These are phyloP conservation scores for Globisporangium spinosum DNA, from an alignment of 352 stramenopile species.

Conservation along the genomic window DNA sequence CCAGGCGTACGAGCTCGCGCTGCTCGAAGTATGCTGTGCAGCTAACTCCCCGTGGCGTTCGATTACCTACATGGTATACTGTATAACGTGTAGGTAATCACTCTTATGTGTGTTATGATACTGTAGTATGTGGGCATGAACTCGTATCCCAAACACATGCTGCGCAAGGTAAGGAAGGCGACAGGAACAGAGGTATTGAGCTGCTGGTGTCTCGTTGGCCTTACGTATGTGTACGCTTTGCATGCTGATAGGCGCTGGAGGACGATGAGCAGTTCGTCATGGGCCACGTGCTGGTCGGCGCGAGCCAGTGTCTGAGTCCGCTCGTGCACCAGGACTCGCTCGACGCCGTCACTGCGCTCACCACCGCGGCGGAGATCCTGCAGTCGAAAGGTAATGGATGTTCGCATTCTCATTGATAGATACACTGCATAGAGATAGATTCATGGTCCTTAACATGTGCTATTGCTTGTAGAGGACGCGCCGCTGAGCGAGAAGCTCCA, in stretches of 20 bases:
- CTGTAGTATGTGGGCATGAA: conserved; percentile 78
- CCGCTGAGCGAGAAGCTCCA: conserved; percentile 64
- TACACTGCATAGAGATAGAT: background rate
- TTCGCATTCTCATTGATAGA: background rate
- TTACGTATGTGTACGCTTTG: background rate
- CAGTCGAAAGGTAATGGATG: conserved; percentile 27
- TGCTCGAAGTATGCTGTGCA: conserved; percentile 45
- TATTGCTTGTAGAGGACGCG: conserved; percentile 17
- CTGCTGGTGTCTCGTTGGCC: background rate
- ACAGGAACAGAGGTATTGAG: background rate
- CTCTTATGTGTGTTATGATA: background rate
- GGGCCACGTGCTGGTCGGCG: conserved; percentile 77
- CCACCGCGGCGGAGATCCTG: conserved; percentile 32
- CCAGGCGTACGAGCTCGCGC: conserved; percentile 64
- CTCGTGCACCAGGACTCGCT: conserved; percentile 64
- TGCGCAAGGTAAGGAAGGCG: conserved; percentile 39
- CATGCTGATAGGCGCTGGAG: conserved; percentile 31
- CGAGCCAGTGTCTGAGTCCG: conserved; percentile 65
- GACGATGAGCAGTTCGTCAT: conserved; percentile 72
- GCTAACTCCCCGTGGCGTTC: conserved; percentile 5
- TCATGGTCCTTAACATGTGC: background rate
- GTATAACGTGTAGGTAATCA: background rate
- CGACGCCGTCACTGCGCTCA: conserved; percentile 36
- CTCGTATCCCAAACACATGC: conserved; percentile 65
- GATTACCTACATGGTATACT: background rate